phyloP scores from a whole-genome alignment of 1,284 basidiomycete species.

The Heterobasidion parviporum region DNA sequence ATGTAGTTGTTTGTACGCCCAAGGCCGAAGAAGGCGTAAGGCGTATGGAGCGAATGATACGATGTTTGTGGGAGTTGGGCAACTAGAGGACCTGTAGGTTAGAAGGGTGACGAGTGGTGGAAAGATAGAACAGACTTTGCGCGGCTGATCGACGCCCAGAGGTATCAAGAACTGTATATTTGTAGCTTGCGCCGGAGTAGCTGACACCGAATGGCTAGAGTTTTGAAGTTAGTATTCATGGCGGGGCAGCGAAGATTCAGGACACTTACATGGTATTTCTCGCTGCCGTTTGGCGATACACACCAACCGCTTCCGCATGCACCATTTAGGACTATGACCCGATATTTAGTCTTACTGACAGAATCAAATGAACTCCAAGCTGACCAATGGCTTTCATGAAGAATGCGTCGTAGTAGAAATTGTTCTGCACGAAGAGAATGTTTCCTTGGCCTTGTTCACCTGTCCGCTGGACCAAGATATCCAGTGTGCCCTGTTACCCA shows the following conservation, averaged over 20 bases:
- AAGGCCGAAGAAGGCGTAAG: constrained; percentile 94
- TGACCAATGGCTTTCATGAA: constrained; percentile 92
- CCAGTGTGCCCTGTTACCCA: constrained; percentile 74
- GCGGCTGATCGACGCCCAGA: constrained; percentile 86
- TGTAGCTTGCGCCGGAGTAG: constrained; percentile 93
- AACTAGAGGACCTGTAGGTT: constrained; percentile 36
- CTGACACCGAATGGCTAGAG: constrained; percentile 84
- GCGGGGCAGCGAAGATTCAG: background rate
- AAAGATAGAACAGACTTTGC: constrained; percentile 46
- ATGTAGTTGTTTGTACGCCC: constrained; percentile 99
- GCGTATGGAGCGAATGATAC: constrained; percentile 84
- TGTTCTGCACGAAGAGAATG: constrained; percentile 89
- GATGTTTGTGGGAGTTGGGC: constrained; percentile 89
- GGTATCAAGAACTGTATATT: constrained; percentile 95
- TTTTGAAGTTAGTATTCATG: background rate
- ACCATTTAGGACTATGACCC: constrained; percentile 73
- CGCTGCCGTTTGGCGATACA: constrained; percentile 43
- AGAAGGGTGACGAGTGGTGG: background rate
- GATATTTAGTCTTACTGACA: background rate
- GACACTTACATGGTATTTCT: constrained; percentile 63
- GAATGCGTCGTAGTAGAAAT: constrained; percentile 98
- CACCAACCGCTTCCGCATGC: constrained; percentile 84
- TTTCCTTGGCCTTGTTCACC: constrained; percentile 57
- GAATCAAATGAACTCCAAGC: constrained; percentile 13
- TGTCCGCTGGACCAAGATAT: constrained; percentile 84